phyloP scores from a whole-genome alignment of 2,329 filamentous ascomycete genomes.

The Verticillium isaacii region DNA sequence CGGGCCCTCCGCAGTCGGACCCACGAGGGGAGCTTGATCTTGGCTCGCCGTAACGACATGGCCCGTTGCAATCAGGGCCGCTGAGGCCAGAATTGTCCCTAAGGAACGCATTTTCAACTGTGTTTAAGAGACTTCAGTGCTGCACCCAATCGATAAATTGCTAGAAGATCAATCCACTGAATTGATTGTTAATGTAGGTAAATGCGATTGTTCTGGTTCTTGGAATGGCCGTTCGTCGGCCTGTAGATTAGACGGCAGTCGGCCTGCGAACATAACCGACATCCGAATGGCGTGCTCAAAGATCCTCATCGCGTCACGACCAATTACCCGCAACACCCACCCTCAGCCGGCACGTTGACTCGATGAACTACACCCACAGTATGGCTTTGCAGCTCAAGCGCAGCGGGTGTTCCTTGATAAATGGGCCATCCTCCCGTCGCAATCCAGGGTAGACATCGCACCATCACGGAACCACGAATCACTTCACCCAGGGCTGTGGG shows the following conservation, averaged over 20 bases:
- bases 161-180: too few relatives aligned
- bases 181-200: too few relatives aligned
- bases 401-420: not conserved
- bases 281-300: not conserved
- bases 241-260: not conserved
- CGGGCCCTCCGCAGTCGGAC: not conserved
- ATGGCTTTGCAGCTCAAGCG: not conserved
- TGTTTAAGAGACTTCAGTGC: too few relatives aligned
- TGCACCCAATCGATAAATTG: too few relatives aligned
- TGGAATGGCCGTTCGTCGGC: not conserved
- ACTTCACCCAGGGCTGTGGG: not conserved
- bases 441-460: not conserved
- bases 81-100: not conserved
- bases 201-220: too few relatives aligned
- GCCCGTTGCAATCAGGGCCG: not conserved
- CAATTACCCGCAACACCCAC: not conserved
- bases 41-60: not conserved
- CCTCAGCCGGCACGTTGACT: not conserved
- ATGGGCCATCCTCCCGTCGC: not conserved
- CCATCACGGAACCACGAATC: not conserved
- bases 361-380: not conserved
- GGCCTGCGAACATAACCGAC: not conserved
- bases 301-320: not conserved
- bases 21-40: constrained; percentile 5
- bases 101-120: not conserved